Percentiles rank a stretch among this genome's conserved stretches.
phyloP scores from a whole-genome alignment of 2,329 filamentous ascomycete genomes.

The Dactylellina cionopaga region DNA sequence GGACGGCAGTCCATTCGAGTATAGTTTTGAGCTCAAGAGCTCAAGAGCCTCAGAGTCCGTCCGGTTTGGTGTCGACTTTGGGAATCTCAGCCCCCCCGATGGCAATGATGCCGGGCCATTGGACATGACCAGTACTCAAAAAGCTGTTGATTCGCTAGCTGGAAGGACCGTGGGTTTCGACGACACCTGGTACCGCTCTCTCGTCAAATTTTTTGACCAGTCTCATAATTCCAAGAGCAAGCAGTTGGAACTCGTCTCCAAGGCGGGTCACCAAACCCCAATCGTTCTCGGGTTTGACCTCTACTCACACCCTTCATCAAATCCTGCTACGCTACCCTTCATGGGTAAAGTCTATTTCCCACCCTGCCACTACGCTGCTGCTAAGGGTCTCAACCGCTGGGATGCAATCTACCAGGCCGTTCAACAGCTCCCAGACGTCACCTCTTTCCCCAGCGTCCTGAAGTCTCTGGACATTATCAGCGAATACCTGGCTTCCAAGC shows the following conservation, averaged over 20 bases:
- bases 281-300: constrained; percentile 23
- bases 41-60: constrained; percentile 20
- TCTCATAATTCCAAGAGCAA: constrained; percentile 12
- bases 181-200: constrained; percentile 22
- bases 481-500: constrained; percentile 35
- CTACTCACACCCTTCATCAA: constrained; percentile 1
- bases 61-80: constrained; percentile 33
- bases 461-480: constrained; percentile 16
- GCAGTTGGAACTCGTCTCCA: constrained; percentile 12
- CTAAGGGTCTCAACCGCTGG: constrained; percentile 33
- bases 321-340: constrained; percentile 31
- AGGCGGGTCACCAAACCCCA: constrained; percentile 14
- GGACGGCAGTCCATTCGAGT: constrained; percentile 42
- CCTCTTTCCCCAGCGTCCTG: constrained; percentile 24
- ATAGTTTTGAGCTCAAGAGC: constrained; percentile 36
- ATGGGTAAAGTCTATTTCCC: constrained; percentile 41
- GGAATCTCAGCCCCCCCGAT: constrained; percentile 23
- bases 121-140: constrained; percentile 9
- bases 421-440: constrained; percentile 23
- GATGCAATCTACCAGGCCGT: constrained; percentile 18
- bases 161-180: constrained; percentile 19
- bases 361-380: constrained; percentile 23
- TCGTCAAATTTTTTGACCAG: constrained; percentile 8
- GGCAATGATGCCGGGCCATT: constrained; percentile 6
- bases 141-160: constrained; percentile 15